These are phyloP conservation scores for Rhizophora mangle DNA, from an alignment of 345 rosid species.

Conservation along the genomic window DNA sequence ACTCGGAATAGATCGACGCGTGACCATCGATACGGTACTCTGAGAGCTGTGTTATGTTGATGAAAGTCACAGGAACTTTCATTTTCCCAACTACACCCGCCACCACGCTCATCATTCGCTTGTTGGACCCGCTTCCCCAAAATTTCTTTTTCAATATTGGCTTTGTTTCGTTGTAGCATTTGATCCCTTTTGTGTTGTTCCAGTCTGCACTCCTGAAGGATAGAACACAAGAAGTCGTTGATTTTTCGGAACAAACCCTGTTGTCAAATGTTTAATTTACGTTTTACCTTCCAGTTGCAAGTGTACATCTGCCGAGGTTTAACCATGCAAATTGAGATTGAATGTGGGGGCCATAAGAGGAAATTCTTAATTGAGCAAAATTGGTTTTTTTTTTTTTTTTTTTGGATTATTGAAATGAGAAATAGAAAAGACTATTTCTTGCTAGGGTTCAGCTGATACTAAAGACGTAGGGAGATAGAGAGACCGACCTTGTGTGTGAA, in stretches of 20 bases:
- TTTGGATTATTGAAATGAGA: neutral
- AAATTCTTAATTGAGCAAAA: no score
- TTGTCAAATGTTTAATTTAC: no score
- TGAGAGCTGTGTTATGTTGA: conserved; percentile 83
- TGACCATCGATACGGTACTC: conserved; percentile 84
- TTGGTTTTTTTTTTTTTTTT: no score
- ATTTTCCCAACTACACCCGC: conserved; percentile 41
- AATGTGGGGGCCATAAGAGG: no score
- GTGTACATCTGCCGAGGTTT: no score
- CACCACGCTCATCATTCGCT: conserved; percentile 73
- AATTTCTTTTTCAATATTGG: conserved; percentile 59
- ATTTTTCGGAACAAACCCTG: neutral
- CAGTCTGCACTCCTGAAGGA: conserved; percentile 60
- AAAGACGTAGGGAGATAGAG: neutral
- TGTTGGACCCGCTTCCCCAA: conserved; percentile 66
- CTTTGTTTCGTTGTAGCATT: conserved; percentile 83
- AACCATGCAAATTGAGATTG: no score
- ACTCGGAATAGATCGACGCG: conserved; percentile 70
- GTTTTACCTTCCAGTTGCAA: no score
- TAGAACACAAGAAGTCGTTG: neutral
- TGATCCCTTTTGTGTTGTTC: conserved; percentile 55
- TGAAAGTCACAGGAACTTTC: conserved; percentile 66
- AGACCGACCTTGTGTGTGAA: conserved; percentile 37
- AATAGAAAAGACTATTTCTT: neutral
- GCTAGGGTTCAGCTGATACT: neutral